Evolutionary conservation across 495 filamentous ascomycete species (phyloP), one percentile per base, ranked within the genome.

Genomic region (Cladorrhinum samala): DNA sequence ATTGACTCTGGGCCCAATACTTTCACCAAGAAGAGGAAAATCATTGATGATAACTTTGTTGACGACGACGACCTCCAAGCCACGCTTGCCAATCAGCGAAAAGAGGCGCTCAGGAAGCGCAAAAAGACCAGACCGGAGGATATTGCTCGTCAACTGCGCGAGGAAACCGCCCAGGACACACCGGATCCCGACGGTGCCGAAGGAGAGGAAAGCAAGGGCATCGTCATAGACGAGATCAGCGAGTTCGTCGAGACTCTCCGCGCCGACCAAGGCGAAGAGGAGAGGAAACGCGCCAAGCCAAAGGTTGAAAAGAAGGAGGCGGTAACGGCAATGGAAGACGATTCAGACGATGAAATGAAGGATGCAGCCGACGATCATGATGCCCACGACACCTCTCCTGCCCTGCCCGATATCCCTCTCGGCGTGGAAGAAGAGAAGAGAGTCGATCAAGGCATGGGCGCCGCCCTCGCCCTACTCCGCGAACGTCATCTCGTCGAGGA

Each of bases 41-140:
- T 80, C 39, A 76, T 90, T 44, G 77, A 88, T 46, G 70, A 83
- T 2, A 83, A 81, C 0, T 87, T 96, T 59, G 82, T 86, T 2
- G 93, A 96, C 61, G 93, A 97, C 60, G 93, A 96, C 21, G 91
- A 96, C 58, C 77, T 98, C 0, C 92, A 96, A 69, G 82, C 88
- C 13, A 84, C 86, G 1, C 76, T 98, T 27, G 87, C 93, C 2
- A 73, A 79, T 14, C 89, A 95, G 62, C 79, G 93, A 60, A 80
- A 84, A 49, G 79, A 81, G 16, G 91, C 89, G 0, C 76, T 96
- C 30, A 96, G 95, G 68, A 96, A 94, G 70, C 83, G 91, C 20
- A 94, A 92, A 74, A 87, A 82, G 66, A 74, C 78, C 30, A 80
- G 84, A 24, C 89, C 90, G 1, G 89, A 90, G 62, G 92, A 97